Percentiles rank a stretch among this genome's conserved stretches.
These are phyloP conservation scores for Suhomyces canberraensis DNA, from an alignment of 805 yeast genomes.

Conservation along the genomic window DNA sequence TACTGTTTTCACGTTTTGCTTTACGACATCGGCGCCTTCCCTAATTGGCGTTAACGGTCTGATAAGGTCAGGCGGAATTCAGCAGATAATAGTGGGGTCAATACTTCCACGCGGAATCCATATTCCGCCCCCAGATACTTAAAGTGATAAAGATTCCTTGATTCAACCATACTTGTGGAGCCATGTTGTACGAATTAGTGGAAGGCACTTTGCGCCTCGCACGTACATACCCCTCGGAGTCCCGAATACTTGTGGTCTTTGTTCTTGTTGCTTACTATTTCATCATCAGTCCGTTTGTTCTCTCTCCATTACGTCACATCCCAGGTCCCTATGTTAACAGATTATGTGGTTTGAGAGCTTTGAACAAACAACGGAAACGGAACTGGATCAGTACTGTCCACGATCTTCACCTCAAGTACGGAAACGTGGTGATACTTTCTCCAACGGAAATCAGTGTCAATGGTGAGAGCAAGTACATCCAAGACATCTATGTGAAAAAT, in stretches of 20 bases:
- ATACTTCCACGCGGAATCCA: not conserved
- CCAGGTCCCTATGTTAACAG: conserved; percentile 62
- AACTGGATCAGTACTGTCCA: conserved; percentile 42
- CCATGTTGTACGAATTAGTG: not conserved
- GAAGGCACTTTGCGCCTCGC: not conserved
- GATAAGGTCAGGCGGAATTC: too few relatives aligned
- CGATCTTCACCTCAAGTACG: conserved; percentile 51
- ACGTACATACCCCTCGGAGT: not conserved
- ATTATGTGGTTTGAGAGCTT: conserved; percentile 33
- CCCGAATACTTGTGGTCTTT: not conserved
- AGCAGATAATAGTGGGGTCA: too few relatives aligned
- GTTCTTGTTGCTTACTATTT: conserved; percentile 22
- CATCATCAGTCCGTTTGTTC: conserved; percentile 43
- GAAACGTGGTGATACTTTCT: conserved; percentile 58
- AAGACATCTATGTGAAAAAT: conserved; percentile 55
- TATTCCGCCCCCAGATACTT: not conserved
- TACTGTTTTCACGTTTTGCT: too few relatives aligned
- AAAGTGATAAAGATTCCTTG: too few relatives aligned
- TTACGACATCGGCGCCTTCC: too few relatives aligned
- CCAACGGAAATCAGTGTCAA: conserved; percentile 62
- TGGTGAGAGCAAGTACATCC: conserved; percentile 46
- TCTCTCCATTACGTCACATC: conserved; percentile 47
- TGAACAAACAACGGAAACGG: conserved; percentile 43
- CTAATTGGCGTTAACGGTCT: too few relatives aligned
- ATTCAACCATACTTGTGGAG: too few relatives aligned